These are phyloP conservation scores for Linum tenue DNA, from an alignment of 345 rosid species.

Conservation along the genomic window DNA sequence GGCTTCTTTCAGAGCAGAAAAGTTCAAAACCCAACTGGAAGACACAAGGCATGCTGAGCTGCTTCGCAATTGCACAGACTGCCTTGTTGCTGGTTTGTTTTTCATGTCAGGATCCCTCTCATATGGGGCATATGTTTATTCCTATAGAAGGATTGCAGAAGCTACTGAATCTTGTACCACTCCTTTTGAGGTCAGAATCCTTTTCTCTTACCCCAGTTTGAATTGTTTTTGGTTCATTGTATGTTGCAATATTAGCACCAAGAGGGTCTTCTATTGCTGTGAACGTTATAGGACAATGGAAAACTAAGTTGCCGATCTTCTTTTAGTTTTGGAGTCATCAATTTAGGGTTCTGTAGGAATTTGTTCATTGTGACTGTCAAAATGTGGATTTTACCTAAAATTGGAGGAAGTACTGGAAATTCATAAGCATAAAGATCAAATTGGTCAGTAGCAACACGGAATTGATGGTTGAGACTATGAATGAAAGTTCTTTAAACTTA, in stretches of 20 bases:
- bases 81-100: constrained; percentile 68
- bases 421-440: too few relatives aligned
- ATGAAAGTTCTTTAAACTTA: neutral
- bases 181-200: constrained; percentile 30
- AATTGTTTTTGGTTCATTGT: neutral
- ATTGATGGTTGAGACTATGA: neutral
- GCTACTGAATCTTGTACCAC: constrained; percentile 56
- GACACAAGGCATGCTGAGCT: constrained; percentile 59
- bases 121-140: constrained; percentile 53
- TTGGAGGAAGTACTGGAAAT: too few relatives aligned
- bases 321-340: neutral
- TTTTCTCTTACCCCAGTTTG: neutral
- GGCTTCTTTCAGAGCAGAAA: constrained; percentile 63
- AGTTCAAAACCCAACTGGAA: constrained; percentile 64
- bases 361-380: too few relatives aligned
- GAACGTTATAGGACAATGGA: neutral
- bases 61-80: constrained; percentile 53
- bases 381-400: too few relatives aligned
- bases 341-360: too few relatives aligned
- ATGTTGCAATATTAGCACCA: neutral
- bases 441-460: too few relatives aligned
- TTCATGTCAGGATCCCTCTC: constrained; percentile 44
- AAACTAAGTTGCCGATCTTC: neutral
- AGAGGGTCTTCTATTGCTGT: neutral
- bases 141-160: constrained; percentile 56